phyloP scores from a whole-genome alignment of 2,329 filamentous ascomycete genomes.

The Aspergillus spinulosporus region DNA sequence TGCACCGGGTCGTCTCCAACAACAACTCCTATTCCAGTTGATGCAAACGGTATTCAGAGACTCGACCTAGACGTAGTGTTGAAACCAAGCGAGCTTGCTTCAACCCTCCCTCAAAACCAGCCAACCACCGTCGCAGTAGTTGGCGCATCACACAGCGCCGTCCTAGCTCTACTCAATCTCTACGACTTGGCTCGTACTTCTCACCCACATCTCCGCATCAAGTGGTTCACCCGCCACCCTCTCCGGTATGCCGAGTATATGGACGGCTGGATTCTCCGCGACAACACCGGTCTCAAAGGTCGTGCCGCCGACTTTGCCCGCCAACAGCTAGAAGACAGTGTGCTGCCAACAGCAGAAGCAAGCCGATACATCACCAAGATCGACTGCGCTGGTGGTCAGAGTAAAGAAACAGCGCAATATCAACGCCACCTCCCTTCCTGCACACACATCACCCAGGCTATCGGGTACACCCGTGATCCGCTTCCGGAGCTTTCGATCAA shows the following conservation, averaged over 20 bases:
- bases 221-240: slow-evolving; percentile 63
- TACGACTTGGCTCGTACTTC: slow-evolving; percentile 53
- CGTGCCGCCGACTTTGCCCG: slow-evolving; percentile 61
- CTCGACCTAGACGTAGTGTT: slow-evolving; percentile 59
- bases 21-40: slow-evolving; percentile 45
- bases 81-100: slow-evolving; percentile 52
- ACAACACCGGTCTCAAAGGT: slow-evolving; percentile 67
- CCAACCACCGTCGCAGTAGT: slow-evolving; percentile 55
- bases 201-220: slow-evolving; percentile 56
- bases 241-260: slow-evolving; percentile 63
- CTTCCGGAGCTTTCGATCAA: slow-evolving; percentile 50
- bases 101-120: slow-evolving; percentile 39
- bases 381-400: slow-evolving; percentile 41
- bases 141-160: slow-evolving; percentile 64
- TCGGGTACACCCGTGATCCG: slow-evolving; percentile 57
- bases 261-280: slow-evolving; percentile 64
- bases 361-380: slow-evolving; percentile 51
- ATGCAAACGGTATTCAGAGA: slow-evolving; percentile 41
- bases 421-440: slow-evolving; percentile 51
- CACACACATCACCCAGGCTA: slow-evolving; percentile 58
- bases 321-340: slow-evolving; percentile 57
- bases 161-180: slow-evolving; percentile 63
- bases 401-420: slow-evolving; percentile 48
- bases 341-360: slow-evolving; percentile 48
- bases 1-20: slow-evolving; percentile 60